phyloP scores from a whole-genome alignment of 768 basidiomycete species.

The Trametes gibbosa region DNA sequence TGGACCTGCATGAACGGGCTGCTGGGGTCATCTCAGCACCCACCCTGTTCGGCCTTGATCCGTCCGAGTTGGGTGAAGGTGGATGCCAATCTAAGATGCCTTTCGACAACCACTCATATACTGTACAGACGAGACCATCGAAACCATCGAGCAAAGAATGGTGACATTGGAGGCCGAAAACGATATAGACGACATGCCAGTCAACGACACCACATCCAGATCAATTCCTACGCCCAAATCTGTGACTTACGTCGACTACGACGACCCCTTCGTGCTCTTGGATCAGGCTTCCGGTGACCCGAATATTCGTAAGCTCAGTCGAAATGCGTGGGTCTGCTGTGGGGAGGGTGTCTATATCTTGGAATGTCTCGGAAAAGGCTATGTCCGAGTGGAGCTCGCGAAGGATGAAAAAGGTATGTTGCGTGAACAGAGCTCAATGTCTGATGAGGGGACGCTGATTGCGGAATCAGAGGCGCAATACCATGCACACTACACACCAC shows the following conservation, averaged over 20 bases:
- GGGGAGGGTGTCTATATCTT: conserved; percentile 70
- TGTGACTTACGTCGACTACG: conserved; percentile 74
- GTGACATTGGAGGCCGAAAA: conserved; percentile 12
- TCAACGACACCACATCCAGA: not conserved
- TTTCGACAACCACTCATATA: not conserved
- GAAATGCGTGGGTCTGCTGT: conserved; percentile 77
- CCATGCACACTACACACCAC: conserved; percentile 53
- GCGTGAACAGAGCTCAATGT: not conserved
- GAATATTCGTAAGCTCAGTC: conserved; percentile 52
- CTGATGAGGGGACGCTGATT: not conserved
- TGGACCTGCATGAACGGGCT: conserved; percentile 69
- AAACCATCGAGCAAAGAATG: conserved; percentile 45
- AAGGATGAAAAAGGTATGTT: conserved; percentile 35
- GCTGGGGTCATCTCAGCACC: conserved; percentile 75
- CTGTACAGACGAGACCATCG: conserved; percentile 47
- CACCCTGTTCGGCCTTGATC: conserved; percentile 82
- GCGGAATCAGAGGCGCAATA: conserved; percentile 36
- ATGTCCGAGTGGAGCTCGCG: conserved; percentile 57
- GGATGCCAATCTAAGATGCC: conserved; percentile 8
- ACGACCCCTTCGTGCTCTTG: conserved; percentile 65
- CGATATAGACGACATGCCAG: not conserved
- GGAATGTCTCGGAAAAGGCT: conserved; percentile 69
- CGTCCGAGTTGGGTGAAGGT: conserved; percentile 68
- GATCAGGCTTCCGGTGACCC: conserved; percentile 49
- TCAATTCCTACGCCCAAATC: conserved; percentile 53